A percentile compares a stretch with the other conserved stretches of the same genome.
These are phyloP conservation scores for Porodaedalea pini DNA, from an alignment of 1,284 basidiomycete species.

Conservation along the genomic window DNA sequence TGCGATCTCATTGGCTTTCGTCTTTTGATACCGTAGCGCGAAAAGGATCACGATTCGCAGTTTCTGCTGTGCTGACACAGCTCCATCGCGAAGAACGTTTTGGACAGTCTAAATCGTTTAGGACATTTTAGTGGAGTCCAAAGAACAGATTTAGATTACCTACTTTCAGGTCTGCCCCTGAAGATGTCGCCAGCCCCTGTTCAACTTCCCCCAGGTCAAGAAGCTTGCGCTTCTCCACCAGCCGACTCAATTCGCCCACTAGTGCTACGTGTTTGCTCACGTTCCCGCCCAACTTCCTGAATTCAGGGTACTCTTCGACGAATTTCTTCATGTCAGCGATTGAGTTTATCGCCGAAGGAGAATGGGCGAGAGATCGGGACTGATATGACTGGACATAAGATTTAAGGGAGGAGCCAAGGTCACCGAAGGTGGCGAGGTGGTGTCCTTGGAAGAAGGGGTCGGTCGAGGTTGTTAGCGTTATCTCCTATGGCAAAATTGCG, in stretches of 20 bases:
- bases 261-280: constrained; percentile 98
- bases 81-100: constrained; percentile 64
- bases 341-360: constrained; percentile 86
- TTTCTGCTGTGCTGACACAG: constrained; percentile 77
- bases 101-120: constrained; percentile 62
- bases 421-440: constrained; percentile 93
- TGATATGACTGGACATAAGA: constrained; percentile 95
- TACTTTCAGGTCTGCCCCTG: constrained; percentile 86
- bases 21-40: constrained; percentile 93
- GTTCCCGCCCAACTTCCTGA: constrained; percentile 93
- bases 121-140: background rate
- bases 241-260: constrained; percentile 90
- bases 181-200: constrained; percentile 91
- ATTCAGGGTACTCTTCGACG: constrained; percentile 98
- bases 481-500: constrained; percentile 57
- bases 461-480: constrained; percentile 88
- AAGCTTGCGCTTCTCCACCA: constrained; percentile 84
- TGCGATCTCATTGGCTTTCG: constrained; percentile 80
- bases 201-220: constrained; percentile 93
- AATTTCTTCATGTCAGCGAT: constrained; percentile 98
- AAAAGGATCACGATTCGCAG: constrained; percentile 92
- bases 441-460: constrained; percentile 95
- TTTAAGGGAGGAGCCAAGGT: constrained; percentile 90
- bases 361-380: constrained; percentile 74
- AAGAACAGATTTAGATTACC: constrained; percentile 25